Evolutionary conservation across 169 alveolate genomes (phyloP).

Genomic region (Plasmodium cynomolgi): DNA sequence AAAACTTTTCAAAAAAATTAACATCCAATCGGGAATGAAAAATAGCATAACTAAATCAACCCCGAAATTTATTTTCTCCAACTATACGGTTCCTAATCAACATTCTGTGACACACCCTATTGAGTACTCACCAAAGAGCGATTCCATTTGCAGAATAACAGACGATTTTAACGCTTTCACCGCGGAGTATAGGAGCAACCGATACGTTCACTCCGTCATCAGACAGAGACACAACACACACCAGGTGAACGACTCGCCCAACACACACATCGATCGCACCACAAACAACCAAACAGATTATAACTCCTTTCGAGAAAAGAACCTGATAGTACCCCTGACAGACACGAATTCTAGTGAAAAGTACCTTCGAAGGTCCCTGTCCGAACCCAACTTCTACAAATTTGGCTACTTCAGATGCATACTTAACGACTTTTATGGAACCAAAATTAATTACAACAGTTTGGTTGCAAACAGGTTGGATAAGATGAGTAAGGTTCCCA

Average conservation of each 20-base stretch:
- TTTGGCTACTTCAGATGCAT: constrained; percentile 7
- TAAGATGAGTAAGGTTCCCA: constrained; percentile 29
- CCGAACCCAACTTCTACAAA: constrained; percentile 67
- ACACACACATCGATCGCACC: background rate
- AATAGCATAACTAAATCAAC: background rate
- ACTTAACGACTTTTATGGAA: constrained; percentile 1
- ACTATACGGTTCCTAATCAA: background rate
- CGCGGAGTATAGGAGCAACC: background rate
- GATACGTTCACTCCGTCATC: background rate
- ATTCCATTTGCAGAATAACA: background rate
- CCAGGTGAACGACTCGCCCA: background rate
- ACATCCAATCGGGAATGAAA: background rate
- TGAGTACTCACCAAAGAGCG: background rate
- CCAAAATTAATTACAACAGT: constrained; percentile 36
- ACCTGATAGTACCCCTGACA: constrained; percentile 46
- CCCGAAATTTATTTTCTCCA: background rate
- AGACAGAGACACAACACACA: background rate
- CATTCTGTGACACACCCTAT: background rate
- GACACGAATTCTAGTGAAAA: constrained; percentile 43
- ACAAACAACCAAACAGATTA: background rate
- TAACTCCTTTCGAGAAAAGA: constrained; percentile 1
- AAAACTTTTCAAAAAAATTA: constrained; percentile 9
- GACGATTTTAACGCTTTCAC: background rate
- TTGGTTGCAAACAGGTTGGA: constrained; percentile 34
- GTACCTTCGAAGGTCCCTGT: constrained; percentile 64